Conservation (phyloP, 2,329 filamentous ascomycete genomes). For the Madurella mycetomatis region DNA sequence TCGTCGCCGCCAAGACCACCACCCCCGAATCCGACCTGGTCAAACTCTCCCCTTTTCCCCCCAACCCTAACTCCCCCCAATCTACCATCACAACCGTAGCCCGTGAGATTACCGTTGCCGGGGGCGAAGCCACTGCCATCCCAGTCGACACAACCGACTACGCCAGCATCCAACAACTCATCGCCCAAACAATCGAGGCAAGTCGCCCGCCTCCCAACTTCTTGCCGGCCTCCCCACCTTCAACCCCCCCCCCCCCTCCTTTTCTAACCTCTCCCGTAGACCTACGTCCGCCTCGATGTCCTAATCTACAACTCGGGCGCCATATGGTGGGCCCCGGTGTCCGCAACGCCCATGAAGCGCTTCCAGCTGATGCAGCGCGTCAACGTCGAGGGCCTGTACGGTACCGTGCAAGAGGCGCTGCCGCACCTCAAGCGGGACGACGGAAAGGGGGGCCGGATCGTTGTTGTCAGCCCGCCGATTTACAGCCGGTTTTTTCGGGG, state of each 20-base stretch:
- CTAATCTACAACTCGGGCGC: constrained; percentile 80
- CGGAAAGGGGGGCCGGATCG: constrained; percentile 54
- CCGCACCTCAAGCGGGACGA: constrained; percentile 52
- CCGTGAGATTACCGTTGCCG: constrained; percentile 64
- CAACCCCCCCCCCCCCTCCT: not conserved
- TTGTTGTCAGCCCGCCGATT: constrained; percentile 80
- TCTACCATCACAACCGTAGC: constrained; percentile 79
- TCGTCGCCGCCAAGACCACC: constrained; percentile 71
- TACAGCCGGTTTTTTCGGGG: constrained; percentile 81
- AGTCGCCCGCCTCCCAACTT: not conserved
- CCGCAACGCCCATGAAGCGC: constrained; percentile 68
- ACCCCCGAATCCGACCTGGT: constrained; percentile 51
- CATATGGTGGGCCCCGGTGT: constrained; percentile 77
- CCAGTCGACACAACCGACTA: constrained; percentile 65
- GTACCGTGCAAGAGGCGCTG: constrained; percentile 61
- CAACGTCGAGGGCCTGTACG: constrained; percentile 73
- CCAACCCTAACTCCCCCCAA: constrained; percentile 67
- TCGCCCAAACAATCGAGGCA: constrained; percentile 49
- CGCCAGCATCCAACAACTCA: constrained; percentile 56
- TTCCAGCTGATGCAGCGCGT: constrained; percentile 74
- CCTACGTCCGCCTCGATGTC: constrained; percentile 63
- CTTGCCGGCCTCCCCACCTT: not conserved
- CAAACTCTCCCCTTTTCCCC: constrained; percentile 58
- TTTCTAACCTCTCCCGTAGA: constrained; percentile 28
- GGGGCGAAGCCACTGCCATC: constrained; percentile 61